These are phyloP conservation scores for Triticum dicoccoides DNA, from an alignment of 176 grass and related monocot species.

Conservation along the genomic window DNA sequence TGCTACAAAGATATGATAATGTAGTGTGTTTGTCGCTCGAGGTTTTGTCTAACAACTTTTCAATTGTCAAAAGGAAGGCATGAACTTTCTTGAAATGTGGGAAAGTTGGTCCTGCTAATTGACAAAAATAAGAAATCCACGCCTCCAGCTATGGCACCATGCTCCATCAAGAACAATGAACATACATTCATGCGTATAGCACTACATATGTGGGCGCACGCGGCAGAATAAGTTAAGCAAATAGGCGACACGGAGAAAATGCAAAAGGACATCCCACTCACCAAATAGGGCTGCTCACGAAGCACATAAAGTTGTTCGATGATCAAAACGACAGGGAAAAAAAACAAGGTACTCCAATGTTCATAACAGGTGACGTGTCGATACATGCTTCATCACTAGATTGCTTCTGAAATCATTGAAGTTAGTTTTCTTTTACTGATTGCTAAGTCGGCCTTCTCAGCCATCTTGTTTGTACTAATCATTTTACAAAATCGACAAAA, in stretches of 20 bases:
- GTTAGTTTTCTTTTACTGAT: too few species aligned
- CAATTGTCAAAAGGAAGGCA: not conserved
- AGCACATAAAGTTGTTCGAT: not conserved
- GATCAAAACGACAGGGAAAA: not conserved
- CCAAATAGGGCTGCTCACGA: not conserved
- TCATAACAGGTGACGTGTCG: not conserved
- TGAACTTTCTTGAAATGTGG: conserved; percentile 28
- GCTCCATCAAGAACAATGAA: too few species aligned
- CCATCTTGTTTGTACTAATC: too few species aligned
- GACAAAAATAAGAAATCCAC: not conserved
- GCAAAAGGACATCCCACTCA: conserved; percentile 9
- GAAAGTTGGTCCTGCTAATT: not conserved
- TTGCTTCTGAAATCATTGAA: not conserved
- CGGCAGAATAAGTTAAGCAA: not conserved
- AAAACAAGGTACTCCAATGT: not conserved
- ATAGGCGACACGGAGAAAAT: too few species aligned
- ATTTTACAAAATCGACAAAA: too few species aligned
- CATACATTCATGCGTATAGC: too few species aligned
- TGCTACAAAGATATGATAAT: too few species aligned
- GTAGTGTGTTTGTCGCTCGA: too few species aligned
- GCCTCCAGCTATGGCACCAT: not conserved
- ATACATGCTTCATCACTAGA: not conserved
- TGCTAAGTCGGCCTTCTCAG: too few species aligned
- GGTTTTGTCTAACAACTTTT: conserved; percentile 1
- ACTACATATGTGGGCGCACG: too few species aligned